Percentiles rank a stretch among this genome's conserved stretches.
These are phyloP conservation scores for Penicillium paxilli DNA, from an alignment of 495 filamentous ascomycete genomes.

Conservation along the genomic window DNA sequence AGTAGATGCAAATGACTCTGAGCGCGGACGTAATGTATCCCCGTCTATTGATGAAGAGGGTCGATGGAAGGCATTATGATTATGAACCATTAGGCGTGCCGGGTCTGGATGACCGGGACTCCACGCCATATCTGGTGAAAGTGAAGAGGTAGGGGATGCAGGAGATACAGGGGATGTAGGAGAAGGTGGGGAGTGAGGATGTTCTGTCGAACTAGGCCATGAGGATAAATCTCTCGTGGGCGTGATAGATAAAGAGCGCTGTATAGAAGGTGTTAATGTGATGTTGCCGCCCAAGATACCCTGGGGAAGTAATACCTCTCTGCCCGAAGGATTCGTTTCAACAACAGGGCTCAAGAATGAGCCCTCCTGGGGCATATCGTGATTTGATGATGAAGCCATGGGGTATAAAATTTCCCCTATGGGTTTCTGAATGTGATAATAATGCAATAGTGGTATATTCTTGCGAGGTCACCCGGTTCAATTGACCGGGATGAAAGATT, in stretches of 20 bases:
- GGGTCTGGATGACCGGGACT: constrained; percentile 25
- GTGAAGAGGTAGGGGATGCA: constrained; percentile 19
- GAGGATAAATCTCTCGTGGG: constrained; percentile 18
- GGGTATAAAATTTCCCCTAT: constrained; percentile 2
- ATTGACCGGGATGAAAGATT: background rate
- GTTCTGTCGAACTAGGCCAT: constrained; percentile 24
- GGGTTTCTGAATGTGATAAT: constrained; percentile 9
- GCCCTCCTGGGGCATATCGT: constrained; percentile 11
- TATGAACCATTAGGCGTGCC: constrained; percentile 30
- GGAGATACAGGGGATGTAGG: constrained; percentile 2
- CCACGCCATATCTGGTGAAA: constrained; percentile 31
- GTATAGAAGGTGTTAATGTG: background rate
- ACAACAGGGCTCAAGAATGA: constrained; percentile 18
- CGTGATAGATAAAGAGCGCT: constrained; percentile 25
- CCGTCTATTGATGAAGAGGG: constrained; percentile 48
- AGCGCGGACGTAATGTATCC: constrained; percentile 49
- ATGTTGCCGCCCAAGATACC: background rate
- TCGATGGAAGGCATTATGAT: constrained; percentile 33
- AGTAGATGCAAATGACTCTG: constrained; percentile 47
- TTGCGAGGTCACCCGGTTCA: background rate
- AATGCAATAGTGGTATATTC: background rate
- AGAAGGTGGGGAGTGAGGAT: constrained; percentile 21
- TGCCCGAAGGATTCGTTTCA: constrained; percentile 17
- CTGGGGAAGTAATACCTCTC: constrained; percentile 20
- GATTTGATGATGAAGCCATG: constrained; percentile 24